These are phyloP conservation scores for Fraxinus velutina DNA, from an alignment of 305 asterid species.

Conservation along the genomic window DNA sequence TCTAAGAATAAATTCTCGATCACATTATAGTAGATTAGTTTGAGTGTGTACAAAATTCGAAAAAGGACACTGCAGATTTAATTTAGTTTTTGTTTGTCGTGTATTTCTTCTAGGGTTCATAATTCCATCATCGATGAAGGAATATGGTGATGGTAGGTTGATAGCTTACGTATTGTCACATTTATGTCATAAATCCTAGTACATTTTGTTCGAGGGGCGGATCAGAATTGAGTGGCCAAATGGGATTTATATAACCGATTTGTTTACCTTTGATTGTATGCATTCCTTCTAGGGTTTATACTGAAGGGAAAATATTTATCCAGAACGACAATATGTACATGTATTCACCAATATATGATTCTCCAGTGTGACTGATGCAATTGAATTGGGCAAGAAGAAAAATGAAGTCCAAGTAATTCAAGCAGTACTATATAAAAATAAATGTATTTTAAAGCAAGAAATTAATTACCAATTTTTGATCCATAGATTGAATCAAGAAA, in stretches of 20 bases:
- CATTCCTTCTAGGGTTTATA: slow-evolving; percentile 1
- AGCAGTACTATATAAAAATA: neutral
- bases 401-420: neutral
- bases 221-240: neutral
- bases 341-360: neutral
- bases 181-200: neutral
- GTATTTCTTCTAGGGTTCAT: neutral
- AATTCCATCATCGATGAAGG: neutral
- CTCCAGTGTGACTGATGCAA: neutral
- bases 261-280: neutral
- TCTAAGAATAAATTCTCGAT: neutral
- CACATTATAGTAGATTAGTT: neutral
- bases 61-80: neutral
- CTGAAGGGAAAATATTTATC: neutral
- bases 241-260: neutral
- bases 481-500: slow-evolving; percentile 25
- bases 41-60: neutral
- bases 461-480: slow-evolving; percentile 3
- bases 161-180: neutral
- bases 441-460: neutral
- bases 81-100: neutral
- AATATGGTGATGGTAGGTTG: neutral
- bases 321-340: neutral
- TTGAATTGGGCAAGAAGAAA: neutral
- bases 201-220: neutral